Percentiles rank a stretch among this genome's conserved stretches.
These are phyloP conservation scores for Trifolium subterraneum DNA, from an alignment of 306 rosid genomes.

Conservation along the genomic window DNA sequence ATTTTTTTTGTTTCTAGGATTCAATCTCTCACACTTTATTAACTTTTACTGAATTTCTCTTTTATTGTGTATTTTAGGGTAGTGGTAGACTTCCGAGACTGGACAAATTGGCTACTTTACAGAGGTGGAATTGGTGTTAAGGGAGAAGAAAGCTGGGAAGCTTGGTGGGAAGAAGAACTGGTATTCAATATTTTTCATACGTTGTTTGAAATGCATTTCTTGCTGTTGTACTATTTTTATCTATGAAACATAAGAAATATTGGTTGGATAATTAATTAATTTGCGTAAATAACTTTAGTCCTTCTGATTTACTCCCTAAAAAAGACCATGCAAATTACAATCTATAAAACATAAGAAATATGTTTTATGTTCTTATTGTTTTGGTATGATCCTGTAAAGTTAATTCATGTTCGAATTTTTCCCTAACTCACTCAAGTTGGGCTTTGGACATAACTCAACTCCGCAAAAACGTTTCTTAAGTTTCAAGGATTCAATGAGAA, in stretches of 20 bases:
- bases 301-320: too few species aligned
- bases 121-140: constrained; percentile 97
- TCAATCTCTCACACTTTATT: not conserved
- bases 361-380: too few species aligned
- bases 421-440: too few species aligned
- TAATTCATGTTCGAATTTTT: too few species aligned
- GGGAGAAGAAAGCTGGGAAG: constrained; percentile 99
- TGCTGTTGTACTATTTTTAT: not conserved
- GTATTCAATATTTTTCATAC: constrained; percentile 48
- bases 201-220: constrained; percentile 21
- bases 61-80: constrained; percentile 57
- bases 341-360: too few species aligned
- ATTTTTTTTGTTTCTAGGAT: not conserved
- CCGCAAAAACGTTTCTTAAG: not conserved
- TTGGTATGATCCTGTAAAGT: too few species aligned
- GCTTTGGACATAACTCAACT: too few species aligned
- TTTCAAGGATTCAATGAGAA: not conserved
- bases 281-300: too few species aligned
- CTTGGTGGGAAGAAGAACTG: constrained; percentile 99
- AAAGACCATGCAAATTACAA: too few species aligned
- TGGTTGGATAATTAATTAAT: too few species aligned
- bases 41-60: constrained; percentile 34
- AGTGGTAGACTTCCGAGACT: constrained; percentile 88
- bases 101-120: constrained; percentile 98
- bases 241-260: too few species aligned